Base-by-base conservation (phyloP, 2,329 filamentous ascomycete species). In the Microdochium nivale region DNA sequence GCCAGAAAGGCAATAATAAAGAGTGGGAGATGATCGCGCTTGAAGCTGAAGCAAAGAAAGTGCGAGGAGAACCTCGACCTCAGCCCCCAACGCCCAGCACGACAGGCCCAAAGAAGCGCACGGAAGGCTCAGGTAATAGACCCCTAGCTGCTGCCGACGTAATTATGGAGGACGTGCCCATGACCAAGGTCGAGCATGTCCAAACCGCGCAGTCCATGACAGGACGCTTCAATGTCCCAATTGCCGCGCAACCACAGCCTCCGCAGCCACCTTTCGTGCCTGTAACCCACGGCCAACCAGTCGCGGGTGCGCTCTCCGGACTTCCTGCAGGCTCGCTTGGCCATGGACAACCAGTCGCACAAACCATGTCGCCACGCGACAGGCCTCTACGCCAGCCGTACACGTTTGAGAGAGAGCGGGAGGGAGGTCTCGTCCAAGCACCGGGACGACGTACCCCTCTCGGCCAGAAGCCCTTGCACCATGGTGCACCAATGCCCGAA, bases 21-120 rank as follows among this genome's bases (percentile, higher is more conserved):
- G 80, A 84, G 49, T 86, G 80, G 77, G 80, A 82, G 54, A 66
- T 66, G 5, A 75, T 86, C 53, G 80, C 82, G 1, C 70, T 70
- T 49, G 80, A 84, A 47, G 81, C 84, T 16, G 81, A 87, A 55
- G 70, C 66, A 25, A 82, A 80, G 65, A 73, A 71, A 50, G 56
- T 62, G 9, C 68, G 77, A 50, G 80, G 81, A 47, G 82, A 86
- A 65, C 77, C 77, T 59, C 70, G 77, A 50, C 83, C 81, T 1
- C 74, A 78, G 23, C 78, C 82, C 33, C 83, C 84, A 8, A 70
- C 72, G n/a, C 79, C 79, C 24, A 76, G 76, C 7, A 70, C 74
- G 19, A 68, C 69, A 32, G 73, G 77, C 23, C 73, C 74, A 48
- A 76, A 79, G 57, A 72, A 73, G 61, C 70, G 73, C 49, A 77